Evolutionary conservation across 495 filamentous ascomycete species (phyloP).

Genomic region (Daldinia caldariorum): DNA sequence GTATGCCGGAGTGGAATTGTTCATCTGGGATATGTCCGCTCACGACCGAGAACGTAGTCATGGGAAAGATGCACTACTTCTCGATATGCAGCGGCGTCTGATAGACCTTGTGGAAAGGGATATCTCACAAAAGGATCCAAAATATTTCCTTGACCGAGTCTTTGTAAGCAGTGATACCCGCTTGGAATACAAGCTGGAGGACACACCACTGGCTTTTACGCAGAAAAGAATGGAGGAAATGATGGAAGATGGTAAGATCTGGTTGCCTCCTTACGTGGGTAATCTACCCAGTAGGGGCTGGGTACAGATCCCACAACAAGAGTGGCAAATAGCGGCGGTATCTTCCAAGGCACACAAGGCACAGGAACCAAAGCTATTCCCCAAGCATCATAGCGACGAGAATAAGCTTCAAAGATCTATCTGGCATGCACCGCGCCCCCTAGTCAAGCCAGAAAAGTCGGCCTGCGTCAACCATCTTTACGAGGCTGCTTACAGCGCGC

Average conservation of each 20-base stretch:
- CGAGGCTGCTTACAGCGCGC: slow-evolving; percentile 48
- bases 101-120: slow-evolving; percentile 47
- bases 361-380: slow-evolving; percentile 12
- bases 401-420: slow-evolving; percentile 50
- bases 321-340: slow-evolving; percentile 14
- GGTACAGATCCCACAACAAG: slow-evolving; percentile 14
- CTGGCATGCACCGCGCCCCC: slow-evolving; percentile 55
- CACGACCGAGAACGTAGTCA: slow-evolving; percentile 17
- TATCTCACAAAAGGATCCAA: slow-evolving; percentile 34
- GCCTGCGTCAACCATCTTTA: slow-evolving; percentile 55
- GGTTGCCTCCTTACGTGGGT: slow-evolving; percentile 45
- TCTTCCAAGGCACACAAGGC: too few relatives aligned
- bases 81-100: slow-evolving; percentile 54
- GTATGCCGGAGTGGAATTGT: slow-evolving; percentile 48
- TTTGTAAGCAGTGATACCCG: slow-evolving; percentile 51
- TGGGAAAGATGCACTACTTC: slow-evolving; percentile 34
- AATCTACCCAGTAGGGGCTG: slow-evolving; percentile 41
- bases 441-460: slow-evolving; percentile 31
- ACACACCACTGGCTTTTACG: slow-evolving; percentile 33
- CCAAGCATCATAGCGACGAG: slow-evolving; percentile 25
- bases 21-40: slow-evolving; percentile 58
- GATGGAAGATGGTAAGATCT: slow-evolving; percentile 36
- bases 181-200: neutral
- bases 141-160: slow-evolving; percentile 46
- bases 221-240: slow-evolving; percentile 31